Evolutionary conservation across 2,329 filamentous ascomycete species (phyloP).

Genomic region (Helotiales sp.): DNA sequence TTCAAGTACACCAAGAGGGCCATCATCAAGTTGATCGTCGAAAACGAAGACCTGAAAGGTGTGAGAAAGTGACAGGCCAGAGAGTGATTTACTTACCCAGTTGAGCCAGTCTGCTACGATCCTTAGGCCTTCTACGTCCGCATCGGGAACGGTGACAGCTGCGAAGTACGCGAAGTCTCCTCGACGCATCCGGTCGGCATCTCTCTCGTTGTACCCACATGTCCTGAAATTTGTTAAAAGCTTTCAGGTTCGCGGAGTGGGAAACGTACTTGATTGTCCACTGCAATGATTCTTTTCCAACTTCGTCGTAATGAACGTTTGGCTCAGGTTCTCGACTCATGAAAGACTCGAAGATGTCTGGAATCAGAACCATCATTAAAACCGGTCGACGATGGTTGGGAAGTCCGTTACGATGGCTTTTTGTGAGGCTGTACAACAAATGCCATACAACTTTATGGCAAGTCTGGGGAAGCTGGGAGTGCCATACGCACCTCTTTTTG

Average conservation of each 20-base stretch:
- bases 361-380: neutral
- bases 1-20: neutral
- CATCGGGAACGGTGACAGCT: neutral
- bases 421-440: no score
- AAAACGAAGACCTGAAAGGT: neutral
- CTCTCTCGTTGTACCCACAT: neutral
- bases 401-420: no score
- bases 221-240: neutral
- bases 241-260: neutral
- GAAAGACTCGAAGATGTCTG: constrained; percentile 5
- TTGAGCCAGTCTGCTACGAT: constrained; percentile 2
- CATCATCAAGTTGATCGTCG: constrained; percentile 13
- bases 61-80: neutral
- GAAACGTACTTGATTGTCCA: neutral
- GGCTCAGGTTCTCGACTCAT: neutral
- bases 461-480: no score
- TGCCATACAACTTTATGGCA: no score
- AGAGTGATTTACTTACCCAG: neutral
- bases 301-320: neutral
- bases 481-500: no score
- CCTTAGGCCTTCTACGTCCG: neutral
- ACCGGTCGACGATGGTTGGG: no score
- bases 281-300: neutral
- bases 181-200: neutral
- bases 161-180: neutral